Conservation (phyloP, 305 asterid species). For the Withania somnifera region DNA sequence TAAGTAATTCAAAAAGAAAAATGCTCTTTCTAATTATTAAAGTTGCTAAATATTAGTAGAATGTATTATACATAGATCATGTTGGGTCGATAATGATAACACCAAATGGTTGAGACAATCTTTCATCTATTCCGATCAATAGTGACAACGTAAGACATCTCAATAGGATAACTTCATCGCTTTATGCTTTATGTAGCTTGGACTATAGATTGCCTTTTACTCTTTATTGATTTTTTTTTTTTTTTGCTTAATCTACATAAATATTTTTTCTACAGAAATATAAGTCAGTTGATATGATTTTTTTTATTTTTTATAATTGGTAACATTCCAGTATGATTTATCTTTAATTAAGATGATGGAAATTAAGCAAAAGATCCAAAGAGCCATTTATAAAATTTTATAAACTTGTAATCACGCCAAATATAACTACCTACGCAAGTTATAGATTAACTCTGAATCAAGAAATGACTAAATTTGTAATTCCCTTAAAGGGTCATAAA, state of each 20-base stretch:
- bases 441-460: background rate
- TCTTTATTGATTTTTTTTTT: background rate
- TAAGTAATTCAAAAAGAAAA: background rate
- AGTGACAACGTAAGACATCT: background rate
- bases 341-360: background rate
- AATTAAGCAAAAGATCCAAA: background rate
- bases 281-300: background rate
- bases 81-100: background rate
- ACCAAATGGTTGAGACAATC: background rate
- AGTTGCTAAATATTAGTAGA: background rate
- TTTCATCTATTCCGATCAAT: background rate
- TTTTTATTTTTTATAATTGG: too few species aligned
- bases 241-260: background rate
- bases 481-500: background rate
- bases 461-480: background rate
- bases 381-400: background rate
- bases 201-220: background rate
- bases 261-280: background rate
- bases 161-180: background rate
- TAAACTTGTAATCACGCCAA: background rate
- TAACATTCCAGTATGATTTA: too few species aligned
- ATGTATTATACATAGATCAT: background rate
- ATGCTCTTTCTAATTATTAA: background rate
- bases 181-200: background rate
- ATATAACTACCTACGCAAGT: background rate